Conservation (phyloP, 2,329 filamentous ascomycete species). For the Epichloe coenophiala region DNA sequence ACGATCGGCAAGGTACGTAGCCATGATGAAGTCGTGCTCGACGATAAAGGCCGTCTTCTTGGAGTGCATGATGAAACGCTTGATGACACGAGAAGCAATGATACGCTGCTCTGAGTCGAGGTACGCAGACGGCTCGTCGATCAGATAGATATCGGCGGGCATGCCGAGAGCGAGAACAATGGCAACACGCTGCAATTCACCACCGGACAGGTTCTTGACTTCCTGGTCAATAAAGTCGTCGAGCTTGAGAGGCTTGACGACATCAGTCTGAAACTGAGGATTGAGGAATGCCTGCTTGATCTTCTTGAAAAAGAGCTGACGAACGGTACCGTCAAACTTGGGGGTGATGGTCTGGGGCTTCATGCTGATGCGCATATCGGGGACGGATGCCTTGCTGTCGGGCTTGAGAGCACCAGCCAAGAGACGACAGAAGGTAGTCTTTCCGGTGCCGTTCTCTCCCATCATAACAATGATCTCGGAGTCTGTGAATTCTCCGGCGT, state of each 20-base stretch:
- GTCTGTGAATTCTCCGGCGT: slow-evolving; percentile 81
- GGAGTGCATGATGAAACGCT: slow-evolving; percentile 99
- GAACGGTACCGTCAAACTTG: slow-evolving; percentile 93
- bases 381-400: slow-evolving; percentile 63
- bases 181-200: slow-evolving; percentile 97
- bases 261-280: slow-evolving; percentile 98
- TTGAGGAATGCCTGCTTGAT: slow-evolving; percentile 95
- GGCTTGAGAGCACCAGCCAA: slow-evolving; percentile 88
- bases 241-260: slow-evolving; percentile 97
- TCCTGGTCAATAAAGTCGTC: slow-evolving; percentile 99
- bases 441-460: slow-evolving; percentile 98
- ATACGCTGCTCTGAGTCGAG: slow-evolving; percentile 99
- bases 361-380: slow-evolving; percentile 95
- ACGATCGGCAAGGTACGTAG: slow-evolving; percentile 65
- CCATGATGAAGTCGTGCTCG: slow-evolving; percentile 99
- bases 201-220: slow-evolving; percentile 96
- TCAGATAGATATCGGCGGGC: slow-evolving; percentile 94
- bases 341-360: slow-evolving; percentile 99
- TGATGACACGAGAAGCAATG: slow-evolving; percentile 91
- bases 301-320: slow-evolving; percentile 99
- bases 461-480: slow-evolving; percentile 99
- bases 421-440: slow-evolving; percentile 97
- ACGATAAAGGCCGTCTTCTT: slow-evolving; percentile 99
- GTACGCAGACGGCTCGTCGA: slow-evolving; percentile 94
- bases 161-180: slow-evolving; percentile 94